Evolutionary conservation across 176 grass and related monocot species (phyloP), one percentile per base, ranked within the genome.

Genomic region (Melocanna baccifera): DNA sequence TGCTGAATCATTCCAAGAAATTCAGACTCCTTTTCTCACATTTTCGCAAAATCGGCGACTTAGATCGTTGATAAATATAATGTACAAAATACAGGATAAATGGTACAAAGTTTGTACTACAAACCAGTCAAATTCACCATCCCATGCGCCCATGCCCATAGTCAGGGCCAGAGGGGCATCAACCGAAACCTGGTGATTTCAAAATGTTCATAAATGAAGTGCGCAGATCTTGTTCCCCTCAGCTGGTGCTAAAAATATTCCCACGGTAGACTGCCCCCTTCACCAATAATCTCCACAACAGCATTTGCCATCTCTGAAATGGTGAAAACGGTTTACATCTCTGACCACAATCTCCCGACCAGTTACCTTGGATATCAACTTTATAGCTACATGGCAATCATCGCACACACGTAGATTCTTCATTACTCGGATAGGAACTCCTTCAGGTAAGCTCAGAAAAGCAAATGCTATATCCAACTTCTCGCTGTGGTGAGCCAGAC

Each of bases 381-480:
- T 94, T 26, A 94, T 94, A 80, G 90, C 92, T 22, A 86, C 69
- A 80, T 92, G 92, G 69, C 92, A 94, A 87, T 94, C 89, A 88
- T 92, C 85, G 10, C 90, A 94, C 22, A 94, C 82, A n/a, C 92
- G 92, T 55, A 94, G 47, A 62, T 92, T 94, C 75, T 94, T 94
- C 92, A 94, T 94, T 47, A 94, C 71, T 37, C 87, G 90, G 22
- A 94, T 94, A 80, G 92, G 78, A 81, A 70, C 82, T 77, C 90
- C 90, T 73, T 67, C 72, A 28, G 85, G 92, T 69, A 92, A 76
- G 63, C 82, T 92, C 72, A 94, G 79, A 71, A 89, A 64, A 58
- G 92, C 89, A 89, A 94, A 94, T 83, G 87, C 87, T 71, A 91
- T 87, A 22, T 87, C 92, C 78, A 94, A 85, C 82, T 94, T 94